A percentile compares a stretch with the other conserved stretches of the same genome.
Conservation (phyloP, 768 basidiomycete species). For the Hysterangium stoloniferum region DNA sequence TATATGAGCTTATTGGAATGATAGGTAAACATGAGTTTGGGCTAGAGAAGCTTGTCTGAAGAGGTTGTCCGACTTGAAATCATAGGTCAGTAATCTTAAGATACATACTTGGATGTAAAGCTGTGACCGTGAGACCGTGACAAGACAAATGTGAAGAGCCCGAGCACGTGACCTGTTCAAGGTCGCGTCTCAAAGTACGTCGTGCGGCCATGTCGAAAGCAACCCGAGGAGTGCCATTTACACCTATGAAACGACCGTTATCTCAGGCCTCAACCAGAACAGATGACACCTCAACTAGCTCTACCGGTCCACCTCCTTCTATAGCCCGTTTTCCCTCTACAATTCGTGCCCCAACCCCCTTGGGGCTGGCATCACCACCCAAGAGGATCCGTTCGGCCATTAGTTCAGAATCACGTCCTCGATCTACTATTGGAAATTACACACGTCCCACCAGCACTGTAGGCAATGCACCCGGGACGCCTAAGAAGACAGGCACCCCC, state of each 20-base stretch:
- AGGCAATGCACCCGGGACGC: constrained; percentile 7
- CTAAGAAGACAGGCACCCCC: not conserved
- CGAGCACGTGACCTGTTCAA: not conserved
- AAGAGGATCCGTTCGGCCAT: constrained; percentile 9
- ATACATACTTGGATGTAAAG: too few relatives aligned
- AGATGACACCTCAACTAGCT: not conserved
- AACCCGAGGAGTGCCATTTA: constrained; percentile 3
- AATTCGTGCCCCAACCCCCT: constrained; percentile 7
- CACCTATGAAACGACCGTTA: constrained; percentile 9
- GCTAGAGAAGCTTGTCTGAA: too few relatives aligned
- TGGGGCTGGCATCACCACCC: not conserved
- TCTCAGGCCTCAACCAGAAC: not conserved
- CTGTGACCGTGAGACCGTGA: too few relatives aligned
- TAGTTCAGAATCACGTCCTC: constrained; percentile 7
- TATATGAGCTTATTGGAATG: too few relatives aligned
- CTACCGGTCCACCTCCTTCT: not conserved
- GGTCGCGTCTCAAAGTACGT: not conserved
- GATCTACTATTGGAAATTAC: not conserved
- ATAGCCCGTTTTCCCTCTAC: constrained; percentile 6
- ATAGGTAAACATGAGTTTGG: too few relatives aligned
- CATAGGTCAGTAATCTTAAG: too few relatives aligned
- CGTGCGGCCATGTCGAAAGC: constrained; percentile 6
- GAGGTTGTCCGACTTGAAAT: too few relatives aligned
- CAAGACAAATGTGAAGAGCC: too few relatives aligned
- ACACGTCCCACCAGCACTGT: constrained; percentile 4